Conservation (phyloP, 1,284 basidiomycete species). For the Puccinia horiana region DNA sequence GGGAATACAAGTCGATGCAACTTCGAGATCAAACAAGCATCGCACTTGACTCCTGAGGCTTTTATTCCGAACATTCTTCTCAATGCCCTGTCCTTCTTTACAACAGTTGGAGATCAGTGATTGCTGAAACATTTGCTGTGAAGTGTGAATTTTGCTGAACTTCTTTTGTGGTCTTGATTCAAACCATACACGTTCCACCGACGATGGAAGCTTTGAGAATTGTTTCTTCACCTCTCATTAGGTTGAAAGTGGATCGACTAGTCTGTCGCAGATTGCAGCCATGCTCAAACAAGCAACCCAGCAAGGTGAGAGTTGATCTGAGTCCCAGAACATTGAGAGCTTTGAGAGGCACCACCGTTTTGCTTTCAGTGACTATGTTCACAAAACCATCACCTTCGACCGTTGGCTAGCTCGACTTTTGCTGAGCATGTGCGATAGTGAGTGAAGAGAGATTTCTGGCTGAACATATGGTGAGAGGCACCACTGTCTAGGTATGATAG, state of each 20-base stretch:
- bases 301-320: background rate
- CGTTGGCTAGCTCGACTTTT: background rate
- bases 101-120: background rate
- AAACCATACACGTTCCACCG: background rate
- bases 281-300: background rate
- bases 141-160: background rate
- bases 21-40: slow-evolving; percentile 8
- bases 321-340: background rate
- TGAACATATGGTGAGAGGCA: background rate
- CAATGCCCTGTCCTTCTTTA: background rate
- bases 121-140: background rate
- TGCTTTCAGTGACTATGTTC: background rate
- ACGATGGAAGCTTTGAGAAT: background rate
- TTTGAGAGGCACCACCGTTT: background rate
- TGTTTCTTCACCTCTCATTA: background rate
- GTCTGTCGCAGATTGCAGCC: background rate
- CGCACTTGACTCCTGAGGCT: background rate
- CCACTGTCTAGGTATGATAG: slow-evolving; percentile 7
- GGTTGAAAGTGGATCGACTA: background rate
- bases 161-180: background rate
- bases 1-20: background rate
- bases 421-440: background rate
- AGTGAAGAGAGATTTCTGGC: background rate
- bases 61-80: background rate
- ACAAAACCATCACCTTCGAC: slow-evolving; percentile 2